Evolutionary conservation across 2,329 filamentous ascomycete genomes (phyloP).

Genomic region (Alternaria dauci): DNA sequence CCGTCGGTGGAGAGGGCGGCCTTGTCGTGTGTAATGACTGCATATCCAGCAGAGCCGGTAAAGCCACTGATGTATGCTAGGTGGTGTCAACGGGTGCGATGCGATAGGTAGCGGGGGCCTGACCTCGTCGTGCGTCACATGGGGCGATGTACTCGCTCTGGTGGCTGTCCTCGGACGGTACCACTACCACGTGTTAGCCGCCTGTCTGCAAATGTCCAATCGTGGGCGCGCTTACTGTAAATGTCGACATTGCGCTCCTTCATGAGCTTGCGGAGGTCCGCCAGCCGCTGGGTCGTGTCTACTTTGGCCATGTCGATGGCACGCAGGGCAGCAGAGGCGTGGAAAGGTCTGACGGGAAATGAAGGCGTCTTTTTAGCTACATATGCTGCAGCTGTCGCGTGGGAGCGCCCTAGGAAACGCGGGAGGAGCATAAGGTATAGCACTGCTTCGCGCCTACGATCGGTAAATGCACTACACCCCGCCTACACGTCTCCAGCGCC

Average conservation of each 20-base stretch:
- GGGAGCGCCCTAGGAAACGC: constrained; percentile 41
- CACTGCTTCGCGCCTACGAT: constrained; percentile 28
- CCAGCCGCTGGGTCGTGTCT: constrained; percentile 78
- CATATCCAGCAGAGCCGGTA: constrained; percentile 92
- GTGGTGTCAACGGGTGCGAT: constrained; percentile 37
- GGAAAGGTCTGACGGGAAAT: constrained; percentile 36
- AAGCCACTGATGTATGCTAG: constrained; percentile 89
- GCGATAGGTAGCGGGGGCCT: constrained; percentile 29
- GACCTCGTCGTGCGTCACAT: constrained; percentile 87
- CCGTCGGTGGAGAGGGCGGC: constrained; percentile 94
- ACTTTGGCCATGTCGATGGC: constrained; percentile 75
- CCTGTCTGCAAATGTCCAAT: background rate
- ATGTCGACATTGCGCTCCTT: constrained; percentile 84
- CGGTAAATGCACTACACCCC: constrained; percentile 33
- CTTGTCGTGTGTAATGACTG: constrained; percentile 84
- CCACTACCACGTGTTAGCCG: constrained; percentile 68
- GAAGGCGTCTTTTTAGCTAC: constrained; percentile 30
- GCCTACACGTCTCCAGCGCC: constrained; percentile 17
- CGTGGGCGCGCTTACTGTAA: constrained; percentile 71
- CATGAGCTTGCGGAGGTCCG: constrained; percentile 84
- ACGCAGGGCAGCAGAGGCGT: constrained; percentile 39
- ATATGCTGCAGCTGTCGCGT: constrained; percentile 38
- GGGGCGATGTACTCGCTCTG: constrained; percentile 97
- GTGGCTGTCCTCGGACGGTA: constrained; percentile 96
- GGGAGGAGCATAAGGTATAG: constrained; percentile 39